Evolutionary conservation across 2,329 filamentous ascomycete genomes (phyloP), one percentile per base, ranked within the genome.

Genomic region (Massarina eburnea): DNA sequence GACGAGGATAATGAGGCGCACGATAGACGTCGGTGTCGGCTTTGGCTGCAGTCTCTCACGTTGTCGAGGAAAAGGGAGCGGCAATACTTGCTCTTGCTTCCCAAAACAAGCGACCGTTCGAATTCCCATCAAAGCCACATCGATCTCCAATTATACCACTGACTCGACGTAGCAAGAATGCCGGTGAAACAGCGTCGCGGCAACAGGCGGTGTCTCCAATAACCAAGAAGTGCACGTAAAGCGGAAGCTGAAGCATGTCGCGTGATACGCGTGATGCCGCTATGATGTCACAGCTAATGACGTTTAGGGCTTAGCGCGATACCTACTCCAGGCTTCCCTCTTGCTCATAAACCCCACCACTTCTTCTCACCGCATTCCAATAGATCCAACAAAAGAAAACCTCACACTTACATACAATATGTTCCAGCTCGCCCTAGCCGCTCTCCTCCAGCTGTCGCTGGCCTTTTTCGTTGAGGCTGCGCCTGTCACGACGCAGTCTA

Each of bases 391-490:
- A 10, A 36, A 34, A 17, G 9, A 8, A 34, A 4, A 8, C 32
- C 20, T 38, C 35, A 8, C 12, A 8, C 3, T 7, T 15, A 39
- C 32, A 37, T 14, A 26, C 48, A 61, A 36, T 35, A 68, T 68
- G 64, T 58, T 68, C 52, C 66, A 66, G 50, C 45, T 61, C 43
- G 48, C 52, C 21, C 55, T 77, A 52, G 61, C 70, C 55, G 52
- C 79, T 55, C 57, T 82, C 52, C 71, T 83, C 48, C 78, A 82
- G 67, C 74, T 81, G 53, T 76, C 72, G 57, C 72, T 79, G 41
- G 65, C 73, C 33, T 64, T 80, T 44, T 72, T 76, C 37, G 68
- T 75, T 44, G 80, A 78, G 18, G 79, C 78, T 2, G 76, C 77
- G 39, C 66, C 73, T 26, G 53, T 74, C 8, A 67, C 64, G 12